Evolutionary conservation across 2,329 filamentous ascomycete genomes (phyloP).

Genomic region (Cytospora leucostoma): DNA sequence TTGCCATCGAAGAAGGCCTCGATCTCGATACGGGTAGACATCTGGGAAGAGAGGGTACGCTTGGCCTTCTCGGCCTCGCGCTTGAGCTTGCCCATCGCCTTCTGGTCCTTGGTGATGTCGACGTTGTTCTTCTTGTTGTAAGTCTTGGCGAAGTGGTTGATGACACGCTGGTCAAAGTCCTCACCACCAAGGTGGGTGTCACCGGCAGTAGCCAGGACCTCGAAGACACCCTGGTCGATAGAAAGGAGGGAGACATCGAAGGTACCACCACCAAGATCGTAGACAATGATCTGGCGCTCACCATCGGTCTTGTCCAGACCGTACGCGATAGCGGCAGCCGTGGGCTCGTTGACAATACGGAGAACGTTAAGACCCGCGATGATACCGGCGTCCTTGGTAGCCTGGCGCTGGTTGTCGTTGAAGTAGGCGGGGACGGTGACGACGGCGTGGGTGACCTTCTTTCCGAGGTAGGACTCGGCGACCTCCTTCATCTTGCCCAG

Average conservation of each 20-base stretch:
- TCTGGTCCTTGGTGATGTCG: slow-evolving; percentile 89
- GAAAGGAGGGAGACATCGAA: slow-evolving; percentile 93
- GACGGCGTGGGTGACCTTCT: slow-evolving; percentile 84
- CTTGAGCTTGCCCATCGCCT: slow-evolving; percentile 99
- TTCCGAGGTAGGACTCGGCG: slow-evolving; percentile 75
- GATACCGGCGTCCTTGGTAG: slow-evolving; percentile 90
- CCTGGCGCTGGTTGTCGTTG: slow-evolving; percentile 97
- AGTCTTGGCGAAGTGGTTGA: slow-evolving; percentile 92
- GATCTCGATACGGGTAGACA: slow-evolving; percentile 92
- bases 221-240: slow-evolving; percentile 89
- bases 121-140: slow-evolving; percentile 99
- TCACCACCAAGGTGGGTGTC: slow-evolving; percentile 98
- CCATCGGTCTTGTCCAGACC: slow-evolving; percentile 83
- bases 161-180: slow-evolving; percentile 97
- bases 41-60: slow-evolving; percentile 93
- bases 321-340: slow-evolving; percentile 92
- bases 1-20: slow-evolving; percentile 96
- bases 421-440: slow-evolving; percentile 97
- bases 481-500: slow-evolving; percentile 84
- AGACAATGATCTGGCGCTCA: slow-evolving; percentile 88
- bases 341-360: slow-evolving; percentile 95
- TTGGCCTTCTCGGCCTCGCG: slow-evolving; percentile 99
- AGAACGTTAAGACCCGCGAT: slow-evolving; percentile 95
- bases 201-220: slow-evolving; percentile 92
- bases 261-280: slow-evolving; percentile 92